A percentile compares a stretch with the other conserved stretches of the same genome.
These are phyloP conservation scores for Fomitopsis pinicola DNA, from an alignment of 1,284 basidiomycete genomes.

Conservation along the genomic window DNA sequence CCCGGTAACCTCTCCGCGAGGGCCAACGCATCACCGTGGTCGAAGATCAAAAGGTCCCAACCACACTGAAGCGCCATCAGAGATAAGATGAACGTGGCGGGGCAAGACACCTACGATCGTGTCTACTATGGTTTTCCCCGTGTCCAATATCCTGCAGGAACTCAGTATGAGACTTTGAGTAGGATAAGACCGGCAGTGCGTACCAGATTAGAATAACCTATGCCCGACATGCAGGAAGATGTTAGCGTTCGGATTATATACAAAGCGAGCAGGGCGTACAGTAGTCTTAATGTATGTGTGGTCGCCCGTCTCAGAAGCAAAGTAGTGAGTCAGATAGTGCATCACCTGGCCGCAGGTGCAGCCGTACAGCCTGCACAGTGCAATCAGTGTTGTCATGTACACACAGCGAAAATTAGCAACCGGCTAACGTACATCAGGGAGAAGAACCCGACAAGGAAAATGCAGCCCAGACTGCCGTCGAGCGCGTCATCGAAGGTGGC, in stretches of 20 bases:
- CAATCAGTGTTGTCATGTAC: not conserved
- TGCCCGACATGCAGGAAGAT: not conserved
- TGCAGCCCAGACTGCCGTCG: not conserved
- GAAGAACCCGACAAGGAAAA: not conserved
- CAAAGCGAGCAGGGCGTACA: not conserved
- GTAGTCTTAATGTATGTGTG: not conserved
- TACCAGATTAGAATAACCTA: not conserved
- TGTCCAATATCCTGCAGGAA: not conserved
- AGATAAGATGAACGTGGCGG: not conserved
- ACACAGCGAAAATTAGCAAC: not conserved
- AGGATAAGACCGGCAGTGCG: not conserved
- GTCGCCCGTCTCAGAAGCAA: not conserved
- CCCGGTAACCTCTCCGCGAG: not conserved
- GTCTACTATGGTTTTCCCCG: not conserved
- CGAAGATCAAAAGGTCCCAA: not conserved
- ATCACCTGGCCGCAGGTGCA: not conserved
- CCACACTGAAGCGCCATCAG: not conserved
- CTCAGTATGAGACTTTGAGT: not conserved
- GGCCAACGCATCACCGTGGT: not conserved
- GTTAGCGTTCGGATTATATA: not conserved
- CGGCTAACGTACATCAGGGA: not conserved
- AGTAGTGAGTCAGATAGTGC: not conserved
- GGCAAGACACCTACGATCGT: not conserved
- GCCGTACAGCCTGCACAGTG: not conserved
- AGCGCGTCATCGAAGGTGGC: not conserved